Base-by-base conservation (phyloP, 306 rosid genomes). In the Castanea sativa region DNA sequence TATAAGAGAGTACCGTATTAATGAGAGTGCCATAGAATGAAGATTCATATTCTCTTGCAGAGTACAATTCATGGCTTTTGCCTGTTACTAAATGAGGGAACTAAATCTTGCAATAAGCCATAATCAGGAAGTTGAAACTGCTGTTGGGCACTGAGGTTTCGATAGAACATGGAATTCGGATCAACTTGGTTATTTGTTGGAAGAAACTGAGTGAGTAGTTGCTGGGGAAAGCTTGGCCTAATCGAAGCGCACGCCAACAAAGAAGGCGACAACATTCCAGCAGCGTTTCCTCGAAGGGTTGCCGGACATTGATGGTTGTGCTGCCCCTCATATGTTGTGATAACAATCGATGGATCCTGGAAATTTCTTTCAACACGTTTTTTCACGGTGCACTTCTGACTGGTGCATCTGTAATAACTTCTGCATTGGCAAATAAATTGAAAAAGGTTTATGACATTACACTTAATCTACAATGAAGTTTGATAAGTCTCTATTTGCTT, bases 281-380 rank as follows among this genome's bases (percentile, higher is more conserved):
- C 80, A 8, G 94, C 85, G 67, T 83, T 90, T 30, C 93, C 95
- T 0, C 98, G 77, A 1, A 91, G 91, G 27, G 93, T 93, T 3
- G 95, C 93, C 4, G 98, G 98, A 35, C 89, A 90, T 58, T 87
- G 97, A 81, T 93, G 98, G 85, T 83, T 91, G 85, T 93, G 98
- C 78, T 90, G 90, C 20, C 98, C 98, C 84, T 93, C 98, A 20
- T 93, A 94, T 30, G 98, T 94, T 71, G 98, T 91, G 83, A 94
- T 85, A 84, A 94, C 97, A 15, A 83, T 81, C 4, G 92, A 19
- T 20, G 97, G 92, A 73, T 93, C 93, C 75, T 91, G 91, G 84
- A 80, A 90, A 82, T 95, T 90, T 41, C 98, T 90, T 75, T 93
- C 98, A 20, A 91, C 98, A 7, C 95, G 88, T 74, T 93, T 93